A percentile compares a stretch with the other conserved stretches of the same genome.
Conservation (phyloP, 495 filamentous ascomycete genomes). For the Lasiosphaeria hispida region DNA sequence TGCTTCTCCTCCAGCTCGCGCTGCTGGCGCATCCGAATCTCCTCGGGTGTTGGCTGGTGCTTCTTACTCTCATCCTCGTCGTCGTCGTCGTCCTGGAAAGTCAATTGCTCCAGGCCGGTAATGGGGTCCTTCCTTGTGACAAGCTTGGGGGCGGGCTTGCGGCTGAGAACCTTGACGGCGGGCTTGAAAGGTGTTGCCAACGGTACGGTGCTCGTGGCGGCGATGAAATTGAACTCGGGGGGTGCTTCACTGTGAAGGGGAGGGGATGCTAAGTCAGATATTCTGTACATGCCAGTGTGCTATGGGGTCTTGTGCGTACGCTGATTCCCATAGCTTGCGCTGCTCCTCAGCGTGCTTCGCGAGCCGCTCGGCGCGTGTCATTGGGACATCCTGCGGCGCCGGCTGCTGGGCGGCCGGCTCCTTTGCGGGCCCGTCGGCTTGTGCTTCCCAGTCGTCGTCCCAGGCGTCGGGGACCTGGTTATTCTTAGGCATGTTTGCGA, state of each 20-base stretch:
- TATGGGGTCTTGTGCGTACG: conserved; percentile 50
- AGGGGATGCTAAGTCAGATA: neutral
- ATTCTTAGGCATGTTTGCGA: conserved; percentile 50
- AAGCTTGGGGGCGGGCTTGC: conserved; percentile 63
- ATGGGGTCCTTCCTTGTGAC: conserved; percentile 47
- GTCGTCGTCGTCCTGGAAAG: conserved; percentile 58
- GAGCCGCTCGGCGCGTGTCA: conserved; percentile 72
- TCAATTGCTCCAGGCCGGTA: conserved; percentile 54
- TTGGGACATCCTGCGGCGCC: conserved; percentile 36
- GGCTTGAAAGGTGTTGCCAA: conserved; percentile 81
- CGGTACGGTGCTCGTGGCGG: conserved; percentile 61
- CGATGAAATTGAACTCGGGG: conserved; percentile 70
- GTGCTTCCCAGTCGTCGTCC: conserved; percentile 83
- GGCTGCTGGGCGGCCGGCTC: conserved; percentile 46
- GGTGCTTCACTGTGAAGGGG: conserved; percentile 33
- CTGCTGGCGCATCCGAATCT: conserved; percentile 69
- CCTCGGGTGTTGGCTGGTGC: conserved; percentile 63
- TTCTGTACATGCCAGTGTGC: too few relatives aligned
- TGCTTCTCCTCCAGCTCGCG: conserved; percentile 83
- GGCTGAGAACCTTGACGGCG: conserved; percentile 75
- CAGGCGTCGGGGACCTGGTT: conserved; percentile 70
- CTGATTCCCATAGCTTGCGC: conserved; percentile 81
- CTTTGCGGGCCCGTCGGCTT: conserved; percentile 60
- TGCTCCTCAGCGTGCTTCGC: conserved; percentile 81
- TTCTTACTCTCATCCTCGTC: conserved; percentile 62